Evolutionary conservation across 306 rosid genomes (phyloP), one percentile per base, ranked within the genome.

Genomic region (Coriaria nepalensis): DNA sequence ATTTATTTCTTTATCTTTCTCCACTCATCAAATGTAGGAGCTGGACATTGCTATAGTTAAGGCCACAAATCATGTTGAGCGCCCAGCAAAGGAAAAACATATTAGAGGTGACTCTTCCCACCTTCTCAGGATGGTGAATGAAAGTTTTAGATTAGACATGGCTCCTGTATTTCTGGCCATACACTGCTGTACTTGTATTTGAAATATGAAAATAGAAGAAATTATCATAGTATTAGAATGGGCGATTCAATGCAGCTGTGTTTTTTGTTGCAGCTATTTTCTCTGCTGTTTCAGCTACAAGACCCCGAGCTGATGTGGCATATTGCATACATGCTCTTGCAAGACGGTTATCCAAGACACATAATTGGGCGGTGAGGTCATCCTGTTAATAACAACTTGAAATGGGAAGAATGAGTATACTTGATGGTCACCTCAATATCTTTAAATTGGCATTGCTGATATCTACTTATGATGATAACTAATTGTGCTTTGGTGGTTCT

Each of bases 291-390:
- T 92, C 94, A 49, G 99, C 99, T 46, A 82, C 99, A 32, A 78
- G 94, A 69, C 96, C 99, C 47, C 72, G 99, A 29, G 99, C 99
- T 4, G 99, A 92, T 76, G 99, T 92, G 53, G 99, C 99, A 32
- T 92, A 92, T 64, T 92, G 96, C 80, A 92, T 92, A 57, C 99
- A 86, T 40, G 93, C 93, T 68, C 86, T 92, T 41, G 94, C 99
- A 34, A 73, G 96, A 64, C 68, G 99, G 49, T 68, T 92, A 55
- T 76, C 99, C 5, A 92, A 57, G 80, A 92, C 99, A 5, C 99
- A 92, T 76, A 92, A 86, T 58, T 92, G 99, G 99, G 96, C 96
- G 60, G 99, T 92, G 76, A 15, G 98, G 67, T 11, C 56, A 45
- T 68, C 10, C 9, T 20, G 44, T 61, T 44, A 47, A 37, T 20